These are phyloP conservation scores for Chrysophaeum taylorii DNA, from an alignment of 352 stramenopile species.

Conservation along the genomic window DNA sequence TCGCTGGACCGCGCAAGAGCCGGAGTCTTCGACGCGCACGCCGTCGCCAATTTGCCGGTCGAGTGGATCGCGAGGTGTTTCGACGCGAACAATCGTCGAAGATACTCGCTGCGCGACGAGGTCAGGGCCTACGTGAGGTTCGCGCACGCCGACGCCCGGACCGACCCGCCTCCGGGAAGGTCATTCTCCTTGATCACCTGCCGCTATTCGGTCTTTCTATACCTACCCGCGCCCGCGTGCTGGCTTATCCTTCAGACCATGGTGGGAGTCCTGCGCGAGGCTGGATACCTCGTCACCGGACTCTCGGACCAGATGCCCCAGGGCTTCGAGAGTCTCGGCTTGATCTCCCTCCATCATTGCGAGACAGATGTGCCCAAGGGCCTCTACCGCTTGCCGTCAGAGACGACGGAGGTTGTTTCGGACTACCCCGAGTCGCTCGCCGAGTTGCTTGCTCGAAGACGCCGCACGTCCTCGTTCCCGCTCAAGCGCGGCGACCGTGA, in stretches of 20 bases:
- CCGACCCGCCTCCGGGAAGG: not conserved
- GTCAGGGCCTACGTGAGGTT: not conserved
- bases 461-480: not conserved
- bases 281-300: slow-evolving; percentile 5
- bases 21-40: slow-evolving; percentile 9
- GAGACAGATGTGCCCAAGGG: not conserved
- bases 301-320: slow-evolving; percentile 1
- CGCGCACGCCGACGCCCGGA: not conserved
- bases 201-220: slow-evolving; percentile 13
- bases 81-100: not conserved
- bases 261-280: not conserved
- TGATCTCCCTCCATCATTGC: not conserved
- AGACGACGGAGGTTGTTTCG: not conserved
- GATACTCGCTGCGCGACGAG: not conserved
- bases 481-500: not conserved
- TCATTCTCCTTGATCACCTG: not conserved
- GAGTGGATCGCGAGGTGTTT: slow-evolving; percentile 7
- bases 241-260: too few relatives aligned
- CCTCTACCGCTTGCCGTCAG: not conserved
- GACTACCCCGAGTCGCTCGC: not conserved
- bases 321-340: not conserved
- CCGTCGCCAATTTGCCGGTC: not conserved
- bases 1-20: not conserved
- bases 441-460: not conserved
- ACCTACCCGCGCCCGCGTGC: not conserved